Conservation (phyloP, 2,329 filamentous ascomycete genomes). For the Ambrosiella beaveri region DNA sequence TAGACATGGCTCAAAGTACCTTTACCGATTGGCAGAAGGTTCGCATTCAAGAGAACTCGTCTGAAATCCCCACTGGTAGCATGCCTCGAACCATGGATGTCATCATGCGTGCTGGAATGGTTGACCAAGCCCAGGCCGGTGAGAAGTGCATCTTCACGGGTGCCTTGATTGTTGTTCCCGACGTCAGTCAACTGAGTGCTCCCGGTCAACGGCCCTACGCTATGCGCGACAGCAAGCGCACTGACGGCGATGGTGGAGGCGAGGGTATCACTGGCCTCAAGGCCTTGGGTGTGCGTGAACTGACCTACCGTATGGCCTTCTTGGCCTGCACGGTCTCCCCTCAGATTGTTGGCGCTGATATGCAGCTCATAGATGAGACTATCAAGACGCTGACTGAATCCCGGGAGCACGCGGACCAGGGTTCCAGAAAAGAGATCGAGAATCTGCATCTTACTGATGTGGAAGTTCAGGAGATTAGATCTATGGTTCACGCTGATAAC, state of each 20-base stretch:
- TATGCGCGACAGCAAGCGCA: slow-evolving; percentile 63
- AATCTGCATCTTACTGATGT: slow-evolving; percentile 37
- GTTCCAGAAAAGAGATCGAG: slow-evolving; percentile 1
- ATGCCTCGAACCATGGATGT: slow-evolving; percentile 98
- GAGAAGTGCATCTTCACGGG: slow-evolving; percentile 98
- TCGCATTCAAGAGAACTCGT: slow-evolving; percentile 93
- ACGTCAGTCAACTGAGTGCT: slow-evolving; percentile 85
- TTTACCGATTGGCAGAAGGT: slow-evolving; percentile 99
- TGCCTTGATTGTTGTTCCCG: slow-evolving; percentile 86
- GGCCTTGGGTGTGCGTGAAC: slow-evolving; percentile 78
- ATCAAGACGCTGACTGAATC: slow-evolving; percentile 37
- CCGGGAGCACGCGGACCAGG: slow-evolving; percentile 15
- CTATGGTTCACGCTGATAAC: slow-evolving; percentile 88
- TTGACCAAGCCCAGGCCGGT: slow-evolving; percentile 89
- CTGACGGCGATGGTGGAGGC: slow-evolving; percentile 66
- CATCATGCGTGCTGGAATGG: slow-evolving; percentile 89
- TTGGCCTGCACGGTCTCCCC: slow-evolving; percentile 90
- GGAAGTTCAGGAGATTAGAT: slow-evolving; percentile 81
- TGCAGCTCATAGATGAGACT: slow-evolving; percentile 21
- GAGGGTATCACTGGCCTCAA: slow-evolving; percentile 78
- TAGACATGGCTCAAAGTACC: slow-evolving; percentile 93
- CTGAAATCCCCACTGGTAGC: slow-evolving; percentile 92
- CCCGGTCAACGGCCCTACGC: slow-evolving; percentile 73
- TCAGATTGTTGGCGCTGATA: slow-evolving; percentile 51
- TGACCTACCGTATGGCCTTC: slow-evolving; percentile 94